phyloP scores from a whole-genome alignment of 805 yeast genomes.

The Wickerhamiella bombiphila region DNA sequence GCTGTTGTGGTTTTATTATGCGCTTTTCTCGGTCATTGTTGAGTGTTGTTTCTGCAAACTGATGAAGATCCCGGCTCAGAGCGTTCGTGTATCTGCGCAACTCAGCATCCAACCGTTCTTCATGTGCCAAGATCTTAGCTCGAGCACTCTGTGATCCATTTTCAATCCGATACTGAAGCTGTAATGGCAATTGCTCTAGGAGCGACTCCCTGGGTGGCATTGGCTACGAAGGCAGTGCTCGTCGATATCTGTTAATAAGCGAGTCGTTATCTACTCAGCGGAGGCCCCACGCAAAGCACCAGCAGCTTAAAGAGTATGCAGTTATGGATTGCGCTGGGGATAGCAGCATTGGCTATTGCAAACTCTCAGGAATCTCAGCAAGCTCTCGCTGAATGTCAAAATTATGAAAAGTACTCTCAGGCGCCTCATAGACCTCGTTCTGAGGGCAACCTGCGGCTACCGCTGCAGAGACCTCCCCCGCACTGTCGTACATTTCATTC shows the following conservation, averaged over 20 bases:
- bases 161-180: constrained; percentile 5
- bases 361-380: no score
- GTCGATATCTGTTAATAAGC: neutral
- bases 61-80: constrained; percentile 13
- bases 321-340: no score
- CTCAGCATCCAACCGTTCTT: constrained; percentile 9
- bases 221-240: constrained; percentile 1
- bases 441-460: constrained; percentile 39
- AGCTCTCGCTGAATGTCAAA: constrained; percentile 45
- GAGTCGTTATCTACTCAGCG: no score
- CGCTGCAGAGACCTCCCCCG: constrained; percentile 62
- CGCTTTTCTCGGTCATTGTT: constrained; percentile 1
- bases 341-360: no score
- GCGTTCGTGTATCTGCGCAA: constrained; percentile 7
- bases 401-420: constrained; percentile 47
- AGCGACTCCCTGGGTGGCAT: constrained; percentile 3
- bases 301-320: no score
- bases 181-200: constrained; percentile 7
- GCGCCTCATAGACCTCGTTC: constrained; percentile 42
- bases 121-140: constrained; percentile 11
- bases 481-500: constrained; percentile 64
- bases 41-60: constrained; percentile 7
- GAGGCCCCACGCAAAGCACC: no score
- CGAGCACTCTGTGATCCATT: constrained; percentile 7
- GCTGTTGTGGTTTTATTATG: constrained; percentile 4